A percentile compares a stretch with the other conserved stretches of the same genome.
Evolutionary conservation across 208 protist genomes (phyloP).

Genomic region (Leishmania amazonensis): DNA sequence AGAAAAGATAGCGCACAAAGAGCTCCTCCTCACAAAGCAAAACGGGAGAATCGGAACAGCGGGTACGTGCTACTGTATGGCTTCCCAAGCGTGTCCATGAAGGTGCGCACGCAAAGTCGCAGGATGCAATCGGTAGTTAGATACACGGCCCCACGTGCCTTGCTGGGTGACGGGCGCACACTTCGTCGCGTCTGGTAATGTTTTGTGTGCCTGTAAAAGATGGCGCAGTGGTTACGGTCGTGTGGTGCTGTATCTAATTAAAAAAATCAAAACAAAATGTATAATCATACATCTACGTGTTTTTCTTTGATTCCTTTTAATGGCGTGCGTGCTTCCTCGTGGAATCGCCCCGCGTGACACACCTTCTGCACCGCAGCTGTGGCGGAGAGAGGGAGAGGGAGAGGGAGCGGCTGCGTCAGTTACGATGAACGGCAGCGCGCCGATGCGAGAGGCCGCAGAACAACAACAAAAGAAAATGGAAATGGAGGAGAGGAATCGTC

Average conservation of each 20-base stretch:
- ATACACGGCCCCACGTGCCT: not conserved
- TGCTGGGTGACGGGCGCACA: not conserved
- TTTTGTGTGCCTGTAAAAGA: not conserved
- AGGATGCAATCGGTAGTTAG: not conserved
- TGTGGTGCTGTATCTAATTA: not conserved
- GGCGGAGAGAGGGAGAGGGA: not conserved
- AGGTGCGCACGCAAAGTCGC: not conserved
- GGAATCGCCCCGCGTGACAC: not conserved
- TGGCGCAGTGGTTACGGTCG: not conserved
- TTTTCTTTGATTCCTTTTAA: not conserved
- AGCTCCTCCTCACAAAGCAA: not conserved
- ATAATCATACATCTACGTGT: not conserved
- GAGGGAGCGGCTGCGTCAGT: not conserved
- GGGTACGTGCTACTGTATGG: not conserved
- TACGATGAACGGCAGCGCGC: not conserved
- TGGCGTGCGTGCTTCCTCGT: not conserved
- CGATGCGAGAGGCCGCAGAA: not conserved
- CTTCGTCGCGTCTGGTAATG: not conserved
- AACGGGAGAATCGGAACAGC: not conserved
- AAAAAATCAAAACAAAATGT: not conserved
- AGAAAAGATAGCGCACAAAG: not conserved
- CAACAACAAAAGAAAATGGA: not conserved
- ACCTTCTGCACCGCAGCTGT: not conserved
- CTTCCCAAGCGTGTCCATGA: not conserved
- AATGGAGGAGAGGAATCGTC: not conserved